Evolutionary conservation across 306 rosid genomes (phyloP), one percentile per base, ranked within the genome.

Genomic region (Gastrolobium bilobum): DNA sequence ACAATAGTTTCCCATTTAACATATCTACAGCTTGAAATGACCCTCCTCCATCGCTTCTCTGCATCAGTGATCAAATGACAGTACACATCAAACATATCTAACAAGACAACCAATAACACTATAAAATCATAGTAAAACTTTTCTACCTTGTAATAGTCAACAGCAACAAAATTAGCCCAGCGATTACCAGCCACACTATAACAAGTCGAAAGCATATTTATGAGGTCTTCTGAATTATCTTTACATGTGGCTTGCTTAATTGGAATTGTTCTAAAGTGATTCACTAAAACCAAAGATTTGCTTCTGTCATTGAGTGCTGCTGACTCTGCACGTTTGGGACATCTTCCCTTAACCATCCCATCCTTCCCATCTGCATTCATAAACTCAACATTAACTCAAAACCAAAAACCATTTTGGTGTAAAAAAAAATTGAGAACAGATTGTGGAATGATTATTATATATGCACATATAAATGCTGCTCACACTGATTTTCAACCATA

Each of bases 1-100:
- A 79, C 10, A 76, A 52, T 1, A 72, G 57, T 78, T 67, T 67
- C 72, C 89, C 89, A 43, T 83, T 86, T 13, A 86, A 61, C 64
- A 26, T 72, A 43, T 83, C 89, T 1, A 80, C 54, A 29, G 87
- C 89, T 80, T 83, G 50, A 72, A 86, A 86, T 80, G 87, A 70
- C 46, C 89, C 89, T 72, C 87, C 83, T 43, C 87, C 83, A 0
- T 76, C 87, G 51, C 89, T 83, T 71, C 85, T 83, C 89, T 86
- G 63, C 40, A 68, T 61, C 15, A 48, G 0, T 61, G 47, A 4
- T 79, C 61, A 68, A 20, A 30, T 68, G 30, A 50, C 3, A 53
- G 3, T 14, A 43, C 3, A 52, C 13, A 3, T 64, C 68, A 72
- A 48, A 1, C 20, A 60, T 44, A 14, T 1, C 15, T 80, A 73